A percentile compares a stretch with the other conserved stretches of the same genome.
phyloP scores from a whole-genome alignment of 495 filamentous ascomycete genomes.

The Podospora australis region DNA sequence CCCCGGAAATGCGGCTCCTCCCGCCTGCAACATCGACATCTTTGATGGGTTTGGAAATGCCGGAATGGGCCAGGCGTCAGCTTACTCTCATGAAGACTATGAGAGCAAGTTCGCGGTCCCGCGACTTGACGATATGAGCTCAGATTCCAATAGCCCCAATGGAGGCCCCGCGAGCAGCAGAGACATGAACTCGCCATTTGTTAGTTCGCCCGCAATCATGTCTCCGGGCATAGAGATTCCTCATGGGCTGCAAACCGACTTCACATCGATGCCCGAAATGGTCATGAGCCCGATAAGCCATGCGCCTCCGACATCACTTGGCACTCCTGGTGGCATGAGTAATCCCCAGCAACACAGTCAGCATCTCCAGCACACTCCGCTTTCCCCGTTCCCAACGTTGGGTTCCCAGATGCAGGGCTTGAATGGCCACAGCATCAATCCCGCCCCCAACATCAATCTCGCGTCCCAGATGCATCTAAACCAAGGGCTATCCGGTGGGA shows the following conservation, averaged over 20 bases:
- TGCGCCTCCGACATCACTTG: slow-evolving; percentile 23
- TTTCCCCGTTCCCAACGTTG: slow-evolving; percentile 28
- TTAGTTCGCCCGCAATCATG: slow-evolving; percentile 39
- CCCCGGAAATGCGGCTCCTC: slow-evolving; percentile 32
- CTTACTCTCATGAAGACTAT: slow-evolving; percentile 26
- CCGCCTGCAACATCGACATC: slow-evolving; percentile 42
- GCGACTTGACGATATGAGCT: slow-evolving; percentile 36
- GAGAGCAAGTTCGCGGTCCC: slow-evolving; percentile 32
- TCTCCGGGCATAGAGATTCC: slow-evolving; percentile 36
- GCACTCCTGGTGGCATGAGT: slow-evolving; percentile 26
- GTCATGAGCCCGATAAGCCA: slow-evolving; percentile 42
- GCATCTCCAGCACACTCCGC: slow-evolving; percentile 23
- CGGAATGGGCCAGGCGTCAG: slow-evolving; percentile 40
- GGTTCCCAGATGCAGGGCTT: slow-evolving; percentile 30
- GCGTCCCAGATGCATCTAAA: slow-evolving; percentile 27
- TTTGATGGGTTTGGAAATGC: slow-evolving; percentile 52
- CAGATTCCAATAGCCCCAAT: slow-evolving; percentile 32
- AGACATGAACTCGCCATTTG: slow-evolving; percentile 43
- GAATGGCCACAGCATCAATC: slow-evolving; percentile 23
- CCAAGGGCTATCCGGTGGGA: slow-evolving; percentile 25
- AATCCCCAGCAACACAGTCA: slow-evolving; percentile 25
- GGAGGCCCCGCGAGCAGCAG: slow-evolving; percentile 24
- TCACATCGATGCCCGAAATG: slow-evolving; percentile 40
- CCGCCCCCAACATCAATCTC: slow-evolving; percentile 22
- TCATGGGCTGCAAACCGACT: slow-evolving; percentile 28